Percentiles rank a stretch among this genome's conserved stretches.
phyloP scores from a whole-genome alignment of 345 rosid species.

The Ricinus communis region DNA sequence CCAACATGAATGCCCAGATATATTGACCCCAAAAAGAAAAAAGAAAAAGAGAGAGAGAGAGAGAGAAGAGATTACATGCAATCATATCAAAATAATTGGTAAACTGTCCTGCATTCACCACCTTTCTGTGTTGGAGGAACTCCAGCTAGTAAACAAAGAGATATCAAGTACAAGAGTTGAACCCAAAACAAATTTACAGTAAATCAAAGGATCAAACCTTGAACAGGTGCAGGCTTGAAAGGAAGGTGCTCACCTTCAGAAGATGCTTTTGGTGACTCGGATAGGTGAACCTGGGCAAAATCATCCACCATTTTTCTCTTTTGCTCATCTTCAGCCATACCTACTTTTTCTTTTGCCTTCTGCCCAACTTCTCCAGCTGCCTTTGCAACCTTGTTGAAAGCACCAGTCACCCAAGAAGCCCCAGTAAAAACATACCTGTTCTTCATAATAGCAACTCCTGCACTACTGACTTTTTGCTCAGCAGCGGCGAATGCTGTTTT shows the following conservation, averaged over 20 bases:
- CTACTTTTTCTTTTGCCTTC: slow-evolving; percentile 88
- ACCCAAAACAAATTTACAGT: slow-evolving; percentile 1
- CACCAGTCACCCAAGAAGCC: slow-evolving; percentile 82
- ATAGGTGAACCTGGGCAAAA: slow-evolving; percentile 73
- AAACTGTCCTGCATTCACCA: slow-evolving; percentile 7
- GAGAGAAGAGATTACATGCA: slow-evolving; percentile 1
- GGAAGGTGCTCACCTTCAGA: slow-evolving; percentile 40
- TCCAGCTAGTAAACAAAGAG: slow-evolving; percentile 3
- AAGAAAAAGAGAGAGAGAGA: neutral
- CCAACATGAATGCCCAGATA: slow-evolving; percentile 2
- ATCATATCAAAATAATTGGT: slow-evolving; percentile 8
- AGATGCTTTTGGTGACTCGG: slow-evolving; percentile 70
- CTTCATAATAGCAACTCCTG: slow-evolving; percentile 93
- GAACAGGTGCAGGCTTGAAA: slow-evolving; percentile 52
- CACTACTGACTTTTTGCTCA: slow-evolving; percentile 77
- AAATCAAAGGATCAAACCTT: slow-evolving; percentile 57
- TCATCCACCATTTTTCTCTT: slow-evolving; percentile 86
- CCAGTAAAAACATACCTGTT: slow-evolving; percentile 79
- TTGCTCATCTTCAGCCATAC: slow-evolving; percentile 70
- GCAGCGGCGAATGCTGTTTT: slow-evolving; percentile 86
- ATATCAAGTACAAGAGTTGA: neutral
- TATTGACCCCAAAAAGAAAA: slow-evolving; percentile 1
- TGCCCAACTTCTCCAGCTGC: slow-evolving; percentile 97
- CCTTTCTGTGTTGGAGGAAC: neutral
- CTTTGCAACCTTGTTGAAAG: slow-evolving; percentile 77